Conservation (phyloP, 2,329 filamentous ascomycete genomes). For the Tolypocladium guangdongense region DNA sequence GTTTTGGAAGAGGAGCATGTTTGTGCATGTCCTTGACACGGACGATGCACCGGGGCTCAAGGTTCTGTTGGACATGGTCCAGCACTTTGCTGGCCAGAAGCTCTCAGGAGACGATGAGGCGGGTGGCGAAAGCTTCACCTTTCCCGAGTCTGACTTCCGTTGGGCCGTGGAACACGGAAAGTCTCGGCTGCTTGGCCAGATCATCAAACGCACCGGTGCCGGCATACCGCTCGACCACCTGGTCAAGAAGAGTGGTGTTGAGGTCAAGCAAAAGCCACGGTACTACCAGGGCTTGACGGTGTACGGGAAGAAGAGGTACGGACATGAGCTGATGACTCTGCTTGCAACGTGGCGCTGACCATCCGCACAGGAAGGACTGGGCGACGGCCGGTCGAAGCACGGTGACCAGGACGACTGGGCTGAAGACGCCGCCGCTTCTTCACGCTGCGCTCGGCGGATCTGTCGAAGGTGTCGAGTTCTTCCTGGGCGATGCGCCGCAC, state of each 20-base stretch:
- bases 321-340: background rate
- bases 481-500: constrained; percentile 59
- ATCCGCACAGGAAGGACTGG: constrained; percentile 49
- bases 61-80: constrained; percentile 44
- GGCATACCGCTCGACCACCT: constrained; percentile 60
- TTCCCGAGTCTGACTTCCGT: constrained; percentile 30
- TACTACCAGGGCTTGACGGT: constrained; percentile 72
- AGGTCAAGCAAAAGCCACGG: constrained; percentile 51
- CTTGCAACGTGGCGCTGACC: constrained; percentile 5
- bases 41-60: constrained; percentile 44
- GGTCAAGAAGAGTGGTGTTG: constrained; percentile 52
- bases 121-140: constrained; percentile 22
- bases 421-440: constrained; percentile 47
- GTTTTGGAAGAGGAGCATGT: constrained; percentile 12
- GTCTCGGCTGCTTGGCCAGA: constrained; percentile 45
- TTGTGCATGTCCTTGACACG: constrained; percentile 35
- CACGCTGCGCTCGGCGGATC: constrained; percentile 44
- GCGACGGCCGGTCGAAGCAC: constrained; percentile 47
- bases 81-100: constrained; percentile 30
- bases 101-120: constrained; percentile 22
- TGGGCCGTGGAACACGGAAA: constrained; percentile 36
- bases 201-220: constrained; percentile 56
- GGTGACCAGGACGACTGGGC: constrained; percentile 25
- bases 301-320: constrained; percentile 55
- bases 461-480: constrained; percentile 65